Evolutionary conservation across 2,329 filamentous ascomycete genomes (phyloP), one percentile per base, ranked within the genome.

Genomic region (Ceratocystis huliohia): DNA sequence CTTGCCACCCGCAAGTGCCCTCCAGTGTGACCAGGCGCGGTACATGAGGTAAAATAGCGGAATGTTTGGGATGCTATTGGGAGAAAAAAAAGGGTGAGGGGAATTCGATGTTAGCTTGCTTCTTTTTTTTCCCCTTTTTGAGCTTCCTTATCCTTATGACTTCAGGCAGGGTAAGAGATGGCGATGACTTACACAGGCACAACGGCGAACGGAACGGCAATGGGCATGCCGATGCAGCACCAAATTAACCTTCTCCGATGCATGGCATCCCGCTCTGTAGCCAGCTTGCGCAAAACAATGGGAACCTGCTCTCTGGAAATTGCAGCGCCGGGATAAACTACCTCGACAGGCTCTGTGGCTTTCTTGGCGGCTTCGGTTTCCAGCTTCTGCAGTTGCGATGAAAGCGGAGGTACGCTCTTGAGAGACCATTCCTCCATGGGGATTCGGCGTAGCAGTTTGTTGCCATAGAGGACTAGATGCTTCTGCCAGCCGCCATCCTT

Each of bases 391-490:
- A 66, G 61, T 7, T 48, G 64, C 15, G 65, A 41, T 53, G 86
- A 90, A 71, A 96, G 80, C 25, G 92, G 87, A 57, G 94, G 94
- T 64, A 99, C 87, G 45, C 91, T 96, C 78, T 97, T 97, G 70
- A 99, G 81, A 0, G 90, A 91, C 94, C 94, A 99, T 86, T 99
- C 94, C 77, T 97, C 89, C 74, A 89, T 96, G 2, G 94, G 89
- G 72, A 99, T 96, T 69, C 90, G 85, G 71, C 89, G 86, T 69
- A 99, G 84, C 17, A 90, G 85, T 62, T 85, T 80, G 77, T 99
- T 96, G 66, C 94, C 94, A 75, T 93, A 95, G 68, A 83, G 81
- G 64, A 94, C 93, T 22, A 96, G 81, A 71, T 85, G 85, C 73
- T 88, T 91, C 79, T 96, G 91, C 94, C 94, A 97, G 65, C 89